Base-by-base conservation (phyloP, 2,329 filamentous ascomycete genomes). In the Pseudogymnoascus verrucosus region DNA sequence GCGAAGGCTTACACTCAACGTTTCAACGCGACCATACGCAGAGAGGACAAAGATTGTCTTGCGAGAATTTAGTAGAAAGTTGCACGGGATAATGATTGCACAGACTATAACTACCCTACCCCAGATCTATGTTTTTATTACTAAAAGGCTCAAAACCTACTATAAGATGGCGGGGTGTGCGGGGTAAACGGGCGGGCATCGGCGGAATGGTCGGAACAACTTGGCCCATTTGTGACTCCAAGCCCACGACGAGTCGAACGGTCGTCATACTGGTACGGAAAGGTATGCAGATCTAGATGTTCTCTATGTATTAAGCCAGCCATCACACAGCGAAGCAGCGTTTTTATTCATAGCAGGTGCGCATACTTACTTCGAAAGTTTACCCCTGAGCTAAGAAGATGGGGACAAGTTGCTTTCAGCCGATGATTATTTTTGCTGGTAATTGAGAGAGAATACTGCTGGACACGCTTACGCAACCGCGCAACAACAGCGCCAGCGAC, bases 401-500 rank as follows among this genome's bases (percentile, higher is more conserved):
- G 28, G 28, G 28, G 1, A 31, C 28, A 31, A 31, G 28, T 31
- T 31, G 28, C 28, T 31, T 31, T 31, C 28, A 31, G 28, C 28
- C 7, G 28, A 31, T 31, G 28, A 31, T 31, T 31, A 31, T 31
- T 31, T 31, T 31, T 31, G 28, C 7, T 31, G 28, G 28, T 31
- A 31, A 31, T 31, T 31, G 28, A 31, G 28, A 7, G 6, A 31
- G 28, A 31, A 31, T 89, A 97, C 61, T 86, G 81, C 42, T 91
- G 82, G 31, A 97, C 84, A 16, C 95, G 84, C 70, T 91, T 86
- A 62, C 91, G 84, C 68, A 99, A 79, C 14, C 87, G 83, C 69
- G 86, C 85, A 1, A 93, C 93, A 77, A 98, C 89, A 70, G 88
- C 84, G 72, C 96, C 93, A 1, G 93, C 93, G 19, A 95, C 95